Evolutionary conservation across 768 basidiomycete species (phyloP), one percentile per base, ranked within the genome.

Genomic region (Suillus lakei): DNA sequence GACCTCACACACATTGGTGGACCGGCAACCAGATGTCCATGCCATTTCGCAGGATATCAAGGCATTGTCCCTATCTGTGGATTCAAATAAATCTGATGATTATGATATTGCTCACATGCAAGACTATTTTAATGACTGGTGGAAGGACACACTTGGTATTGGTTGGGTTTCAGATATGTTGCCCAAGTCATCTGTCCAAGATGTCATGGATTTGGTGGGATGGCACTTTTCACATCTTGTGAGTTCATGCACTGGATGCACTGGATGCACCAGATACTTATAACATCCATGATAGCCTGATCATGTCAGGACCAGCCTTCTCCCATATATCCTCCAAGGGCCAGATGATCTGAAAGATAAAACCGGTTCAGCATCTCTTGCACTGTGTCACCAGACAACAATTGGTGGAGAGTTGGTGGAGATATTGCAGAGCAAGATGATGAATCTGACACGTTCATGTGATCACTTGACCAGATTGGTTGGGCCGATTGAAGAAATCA

Each of bases 141-240:
- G 54, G 54, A 55, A 23, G 32, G 54, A n/a, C 7, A 10, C 5
- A 3, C 54, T 55, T 34, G 32, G 3, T 7, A n/a, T 2, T 36
- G 34, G 32, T n/a, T 6, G n/a, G 54, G 54, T 55, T 2, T 23
- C 32, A 12, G 34, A 55, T 7, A 55, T 55, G 54, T 36, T 55
- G 32, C 54, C 54, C 2, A 55, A 55, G n/a, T 55, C 32, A 55
- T 55, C 32, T 7, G 18, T 55, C 54, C 54, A 55, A 55, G 54
- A 55, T 34, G 32, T 55, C 1, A 55, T 55, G 54, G 54, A 55
- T 1, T 55, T 55, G 54, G 54, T 55, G 34, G 32, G 5, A 23
- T 6, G 12, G 2, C 32, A 34, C 10, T 55, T 34, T 53, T 30
- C 18, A 30, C 8, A 53, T 0, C 51, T 53, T 0, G n/a, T n/a